phyloP scores from a whole-genome alignment of 2,329 filamentous ascomycete species.

The Cordyceps farinosa region DNA sequence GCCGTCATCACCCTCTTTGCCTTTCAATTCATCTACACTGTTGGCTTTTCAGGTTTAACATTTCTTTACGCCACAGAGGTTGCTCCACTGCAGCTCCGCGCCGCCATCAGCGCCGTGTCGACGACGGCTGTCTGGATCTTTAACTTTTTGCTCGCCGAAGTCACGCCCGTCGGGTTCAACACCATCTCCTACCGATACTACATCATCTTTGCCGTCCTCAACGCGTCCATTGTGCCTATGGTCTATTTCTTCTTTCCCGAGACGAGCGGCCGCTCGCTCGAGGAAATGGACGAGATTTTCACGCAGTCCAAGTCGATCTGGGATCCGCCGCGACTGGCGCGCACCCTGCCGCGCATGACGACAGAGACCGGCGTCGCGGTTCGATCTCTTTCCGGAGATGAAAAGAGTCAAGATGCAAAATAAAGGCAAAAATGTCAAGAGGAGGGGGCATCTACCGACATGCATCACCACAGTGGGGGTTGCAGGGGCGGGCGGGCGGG shows the following conservation, averaged over 20 bases:
- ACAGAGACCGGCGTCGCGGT: neutral
- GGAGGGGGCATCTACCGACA: neutral
- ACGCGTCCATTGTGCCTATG: slow-evolving; percentile 38
- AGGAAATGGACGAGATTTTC: slow-evolving; percentile 54
- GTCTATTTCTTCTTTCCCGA: slow-evolving; percentile 45
- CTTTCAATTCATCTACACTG: slow-evolving; percentile 64
- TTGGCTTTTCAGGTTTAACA: slow-evolving; percentile 57
- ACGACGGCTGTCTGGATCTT: slow-evolving; percentile 32
- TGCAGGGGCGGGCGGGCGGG: neutral
- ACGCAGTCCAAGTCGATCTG: slow-evolving; percentile 18
- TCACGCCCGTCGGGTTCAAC: slow-evolving; percentile 60
- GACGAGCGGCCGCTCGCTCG: slow-evolving; percentile 46
- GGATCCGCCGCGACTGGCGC: slow-evolving; percentile 17
- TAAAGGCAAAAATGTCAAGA: neutral
- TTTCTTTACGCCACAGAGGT: slow-evolving; percentile 53
- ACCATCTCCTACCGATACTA: slow-evolving; percentile 49
- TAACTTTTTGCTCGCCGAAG: slow-evolving; percentile 49
- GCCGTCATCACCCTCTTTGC: slow-evolving; percentile 51
- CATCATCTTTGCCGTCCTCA: slow-evolving; percentile 40
- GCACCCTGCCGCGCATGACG: slow-evolving; percentile 10
- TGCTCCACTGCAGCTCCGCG: slow-evolving; percentile 42
- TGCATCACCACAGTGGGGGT: slow-evolving; percentile 1
- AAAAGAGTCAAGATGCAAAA: slow-evolving; percentile 1
- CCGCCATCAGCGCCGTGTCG: slow-evolving; percentile 46
- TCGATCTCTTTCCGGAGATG: neutral